Evolutionary conservation across 306 rosid species (phyloP), one percentile per base, ranked within the genome.

Genomic region (Quercus parvula): DNA sequence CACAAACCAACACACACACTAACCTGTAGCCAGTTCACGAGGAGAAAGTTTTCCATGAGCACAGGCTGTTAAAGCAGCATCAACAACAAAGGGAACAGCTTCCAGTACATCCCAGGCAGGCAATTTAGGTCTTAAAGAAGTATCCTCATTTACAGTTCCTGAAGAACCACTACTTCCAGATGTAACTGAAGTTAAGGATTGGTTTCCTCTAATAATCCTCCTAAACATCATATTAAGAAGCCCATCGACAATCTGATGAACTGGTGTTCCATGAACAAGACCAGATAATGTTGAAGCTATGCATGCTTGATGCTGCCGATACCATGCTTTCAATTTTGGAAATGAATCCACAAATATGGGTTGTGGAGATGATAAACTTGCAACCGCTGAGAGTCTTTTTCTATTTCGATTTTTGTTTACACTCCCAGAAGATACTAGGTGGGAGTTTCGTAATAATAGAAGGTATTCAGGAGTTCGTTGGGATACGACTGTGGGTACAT

Each of bases 81-180:
- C 99, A 86, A 93, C 94, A 75, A 93, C 97, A 76, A 90, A 95
- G 75, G 99, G 99, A 84, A 90, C 87, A 73, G 96, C 98, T 87
- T 90, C 97, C 81, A 95, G 88, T 79, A 93, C 90, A 88, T 95
- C 99, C 99, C 99, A 95, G 71, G 99, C 98, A 33, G 98, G 99
- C 84, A 95, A 89, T 83, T 86, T 90, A 77, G 99, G 96, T 82
- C 97, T 90, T 56, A 78, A 24, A 77, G 83, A 79, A 75, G 77
- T 67, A 81, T 91, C 97, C 68, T 91, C 98, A 80, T 82, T 89
- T 83, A 85, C 97, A 46, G 90, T 90, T 44, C 98, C 98, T 41
- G 97, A 95, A 70, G 99, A 95, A 87, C 93, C 83, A 84, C 97
- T 91, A 83, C 98, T 93, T 79, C 92, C 96, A 68, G 99, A 92